Evolutionary conservation across 768 basidiomycete genomes (phyloP).

Genomic region (Piloderma croceum): DNA sequence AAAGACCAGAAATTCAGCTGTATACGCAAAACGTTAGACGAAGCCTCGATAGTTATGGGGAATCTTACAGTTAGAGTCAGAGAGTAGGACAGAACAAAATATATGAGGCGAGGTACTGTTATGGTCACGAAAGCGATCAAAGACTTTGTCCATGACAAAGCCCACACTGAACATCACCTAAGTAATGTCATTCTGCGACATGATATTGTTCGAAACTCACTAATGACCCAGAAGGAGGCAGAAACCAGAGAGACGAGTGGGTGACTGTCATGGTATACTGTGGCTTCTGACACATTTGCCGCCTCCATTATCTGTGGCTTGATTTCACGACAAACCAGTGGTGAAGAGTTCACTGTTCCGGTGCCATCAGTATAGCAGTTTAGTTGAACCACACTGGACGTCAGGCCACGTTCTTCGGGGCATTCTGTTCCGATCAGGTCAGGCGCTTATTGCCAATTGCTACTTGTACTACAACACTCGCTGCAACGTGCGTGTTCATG

Average conservation of each 20-base stretch:
- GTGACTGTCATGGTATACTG: constrained; percentile 57
- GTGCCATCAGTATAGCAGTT: no score
- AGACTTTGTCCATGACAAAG: constrained; percentile 70
- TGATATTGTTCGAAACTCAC: constrained; percentile 41
- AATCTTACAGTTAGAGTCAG: constrained; percentile 76
- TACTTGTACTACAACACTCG: no score
- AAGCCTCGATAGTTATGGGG: constrained; percentile 2
- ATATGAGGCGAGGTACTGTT: constrained; percentile 73
- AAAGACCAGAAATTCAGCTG: constrained; percentile 92
- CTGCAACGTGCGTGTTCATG: no score
- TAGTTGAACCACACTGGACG: no score
- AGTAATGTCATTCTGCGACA: constrained; percentile 9
- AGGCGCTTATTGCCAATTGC: no score
- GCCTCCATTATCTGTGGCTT: no score
- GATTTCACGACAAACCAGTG: no score
- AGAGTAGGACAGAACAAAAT: constrained; percentile 76
- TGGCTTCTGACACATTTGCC: no score
- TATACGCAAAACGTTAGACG: constrained; percentile 8
- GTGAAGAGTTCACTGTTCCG: no score
- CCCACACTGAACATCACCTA: constrained; percentile 53
- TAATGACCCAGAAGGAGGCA: constrained; percentile 78
- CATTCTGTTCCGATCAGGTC: no score
- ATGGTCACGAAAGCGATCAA: constrained; percentile 79
- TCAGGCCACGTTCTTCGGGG: no score
- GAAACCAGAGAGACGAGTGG: constrained; percentile 73